Evolutionary conservation across 345 rosid genomes (phyloP).

Genomic region (Populus deltoides): DNA sequence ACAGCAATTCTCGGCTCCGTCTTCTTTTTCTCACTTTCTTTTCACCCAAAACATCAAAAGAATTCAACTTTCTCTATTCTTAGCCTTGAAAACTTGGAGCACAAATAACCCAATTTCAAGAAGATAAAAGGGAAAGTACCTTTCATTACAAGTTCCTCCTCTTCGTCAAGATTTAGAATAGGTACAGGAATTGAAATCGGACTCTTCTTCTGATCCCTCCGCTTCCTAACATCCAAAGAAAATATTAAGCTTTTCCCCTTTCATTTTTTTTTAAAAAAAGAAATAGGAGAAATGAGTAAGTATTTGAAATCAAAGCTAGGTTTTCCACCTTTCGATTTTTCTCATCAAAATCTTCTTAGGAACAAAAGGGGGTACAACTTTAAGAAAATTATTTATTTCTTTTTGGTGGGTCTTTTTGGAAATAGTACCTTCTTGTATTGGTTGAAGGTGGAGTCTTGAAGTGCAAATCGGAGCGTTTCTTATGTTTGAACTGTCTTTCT

Average conservation of each 20-base stretch:
- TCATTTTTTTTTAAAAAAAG: not conserved
- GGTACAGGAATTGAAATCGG: conserved; percentile 38
- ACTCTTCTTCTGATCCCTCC: conserved; percentile 51
- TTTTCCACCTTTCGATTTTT: not conserved
- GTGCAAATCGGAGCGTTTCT: conserved; percentile 49
- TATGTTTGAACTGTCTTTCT: conserved; percentile 54
- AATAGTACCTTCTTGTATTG: conserved; percentile 61
- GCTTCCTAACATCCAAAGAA: conserved; percentile 41
- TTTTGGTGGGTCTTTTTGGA: not conserved
- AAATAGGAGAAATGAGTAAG: not conserved
- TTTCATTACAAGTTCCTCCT: conserved; percentile 24
- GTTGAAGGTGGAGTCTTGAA: conserved; percentile 67
- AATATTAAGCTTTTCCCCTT: not conserved
- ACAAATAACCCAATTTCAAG: not conserved
- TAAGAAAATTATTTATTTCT: no score
- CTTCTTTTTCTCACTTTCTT: conserved; percentile 34
- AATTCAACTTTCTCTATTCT: conserved; percentile 4
- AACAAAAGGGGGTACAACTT: no score
- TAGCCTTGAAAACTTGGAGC: not conserved
- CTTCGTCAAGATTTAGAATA: conserved; percentile 61
- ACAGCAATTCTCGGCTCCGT: conserved; percentile 19
- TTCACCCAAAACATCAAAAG: not conserved
- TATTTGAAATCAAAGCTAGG: not conserved
- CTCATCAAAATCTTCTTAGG: no score
- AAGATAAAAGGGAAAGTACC: conserved; percentile 4